A percentile compares a stretch with the other conserved stretches of the same genome.
Conservation (phyloP, 2,329 filamentous ascomycete species). For the Colletotrichum abscissum region DNA sequence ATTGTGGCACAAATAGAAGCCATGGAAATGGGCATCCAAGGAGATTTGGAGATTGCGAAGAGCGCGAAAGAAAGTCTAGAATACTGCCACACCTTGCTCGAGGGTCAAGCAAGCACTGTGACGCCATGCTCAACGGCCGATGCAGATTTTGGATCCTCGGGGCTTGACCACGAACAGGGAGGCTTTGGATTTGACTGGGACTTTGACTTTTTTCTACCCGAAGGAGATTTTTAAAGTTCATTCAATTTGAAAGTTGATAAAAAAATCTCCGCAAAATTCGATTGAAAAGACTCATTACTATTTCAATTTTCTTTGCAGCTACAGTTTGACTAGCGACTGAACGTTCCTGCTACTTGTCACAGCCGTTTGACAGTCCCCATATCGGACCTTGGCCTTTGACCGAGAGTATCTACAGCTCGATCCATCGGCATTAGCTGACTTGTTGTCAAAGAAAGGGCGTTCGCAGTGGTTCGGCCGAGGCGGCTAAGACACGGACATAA, state of each 20-base stretch:
- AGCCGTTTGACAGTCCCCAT: too few relatives aligned
- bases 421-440: too few relatives aligned
- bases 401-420: too few relatives aligned
- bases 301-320: too few relatives aligned
- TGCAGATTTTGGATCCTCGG: conserved; percentile 13
- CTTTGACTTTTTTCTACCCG: not conserved
- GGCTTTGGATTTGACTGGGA: not conserved
- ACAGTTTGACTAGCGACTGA: too few relatives aligned
- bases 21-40: conserved; percentile 40
- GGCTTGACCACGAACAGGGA: not conserved
- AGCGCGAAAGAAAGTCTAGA: conserved; percentile 48
- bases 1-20: conserved; percentile 42
- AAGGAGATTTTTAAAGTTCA: not conserved
- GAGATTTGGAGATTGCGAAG: conserved; percentile 43
- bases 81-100: conserved; percentile 44
- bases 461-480: not conserved
- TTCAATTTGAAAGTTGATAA: not conserved
- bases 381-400: too few relatives aligned
- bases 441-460: not conserved
- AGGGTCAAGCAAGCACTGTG: conserved; percentile 31
- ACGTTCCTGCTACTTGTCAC: too few relatives aligned
- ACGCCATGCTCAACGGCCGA: not conserved
- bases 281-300: too few relatives aligned
- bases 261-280: too few relatives aligned
- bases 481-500: not conserved